Percentiles rank a stretch among this genome's conserved stretches.
Evolutionary conservation across 805 yeast species (phyloP).

Genomic region (Metschnikowia borealis): DNA sequence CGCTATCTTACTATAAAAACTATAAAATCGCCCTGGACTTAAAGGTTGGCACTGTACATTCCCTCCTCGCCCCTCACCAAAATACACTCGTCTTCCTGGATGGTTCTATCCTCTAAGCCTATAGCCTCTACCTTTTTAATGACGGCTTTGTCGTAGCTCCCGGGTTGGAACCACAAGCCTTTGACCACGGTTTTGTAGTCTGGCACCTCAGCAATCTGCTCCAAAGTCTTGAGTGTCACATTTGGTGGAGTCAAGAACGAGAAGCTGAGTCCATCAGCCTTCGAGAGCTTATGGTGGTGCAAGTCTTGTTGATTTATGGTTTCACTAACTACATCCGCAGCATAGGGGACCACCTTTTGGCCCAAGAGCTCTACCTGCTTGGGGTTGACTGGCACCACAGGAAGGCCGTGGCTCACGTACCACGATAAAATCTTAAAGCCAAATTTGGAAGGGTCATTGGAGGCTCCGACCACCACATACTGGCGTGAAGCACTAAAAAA

Average conservation of each 20-base stretch:
- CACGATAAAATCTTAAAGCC: conserved; percentile 68
- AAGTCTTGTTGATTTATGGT: conserved; percentile 18
- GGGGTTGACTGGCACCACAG: conserved; percentile 68
- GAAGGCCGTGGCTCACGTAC: conserved; percentile 55
- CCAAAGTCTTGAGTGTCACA: conserved; percentile 41
- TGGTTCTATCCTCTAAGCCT: conserved; percentile 30
- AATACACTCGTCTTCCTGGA: conserved; percentile 61
- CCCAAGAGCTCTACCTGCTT: conserved; percentile 45
- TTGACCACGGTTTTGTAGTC: conserved; percentile 39
- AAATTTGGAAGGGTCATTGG: conserved; percentile 57
- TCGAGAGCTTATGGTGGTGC: conserved; percentile 22
- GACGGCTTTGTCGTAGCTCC: conserved; percentile 56
- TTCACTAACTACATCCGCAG: conserved; percentile 27
- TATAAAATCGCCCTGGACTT: neutral
- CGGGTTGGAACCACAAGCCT: conserved; percentile 83
- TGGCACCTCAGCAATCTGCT: conserved; percentile 36
- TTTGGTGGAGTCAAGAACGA: conserved; percentile 76
- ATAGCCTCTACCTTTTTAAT: conserved; percentile 38
- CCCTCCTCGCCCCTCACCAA: conserved; percentile 63
- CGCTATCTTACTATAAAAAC: neutral
- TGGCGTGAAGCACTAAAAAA: conserved; percentile 52
- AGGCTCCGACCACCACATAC: conserved; percentile 71
- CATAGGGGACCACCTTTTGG: conserved; percentile 31
- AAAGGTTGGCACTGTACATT: conserved; percentile 37
- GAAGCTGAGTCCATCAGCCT: conserved; percentile 47